Conservation (phyloP, 768 basidiomycete species). For the Tephrocybe sp. region DNA sequence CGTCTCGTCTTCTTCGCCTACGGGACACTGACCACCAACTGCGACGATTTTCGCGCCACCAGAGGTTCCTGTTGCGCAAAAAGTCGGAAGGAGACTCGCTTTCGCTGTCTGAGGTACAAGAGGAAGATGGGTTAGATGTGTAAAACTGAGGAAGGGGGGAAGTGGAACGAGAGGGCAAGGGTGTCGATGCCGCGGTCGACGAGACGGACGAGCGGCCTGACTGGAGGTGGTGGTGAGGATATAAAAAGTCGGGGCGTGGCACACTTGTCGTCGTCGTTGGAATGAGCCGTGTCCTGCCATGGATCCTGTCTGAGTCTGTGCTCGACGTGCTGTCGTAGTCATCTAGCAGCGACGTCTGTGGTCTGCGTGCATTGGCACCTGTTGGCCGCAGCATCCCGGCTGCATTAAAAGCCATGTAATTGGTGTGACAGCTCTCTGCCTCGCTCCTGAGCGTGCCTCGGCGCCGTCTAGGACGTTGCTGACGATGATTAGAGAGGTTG, state of each 20-base stretch:
- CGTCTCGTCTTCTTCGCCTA: constrained; percentile 51
- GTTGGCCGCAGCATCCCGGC: constrained; percentile 21
- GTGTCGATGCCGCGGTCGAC: constrained; percentile 45
- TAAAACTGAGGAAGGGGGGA: constrained; percentile 61
- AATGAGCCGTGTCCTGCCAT: constrained; percentile 10
- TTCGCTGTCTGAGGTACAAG: constrained; percentile 61
- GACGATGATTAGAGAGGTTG: constrained; percentile 10
- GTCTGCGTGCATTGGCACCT: constrained; percentile 20
- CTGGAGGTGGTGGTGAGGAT: constrained; percentile 31
- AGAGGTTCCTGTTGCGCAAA: constrained; percentile 33
- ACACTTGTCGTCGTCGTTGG: constrained; percentile 19
- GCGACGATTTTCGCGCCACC: constrained; percentile 44
- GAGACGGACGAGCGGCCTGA: constrained; percentile 38
- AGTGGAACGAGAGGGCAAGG: constrained; percentile 58
- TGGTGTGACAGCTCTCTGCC: constrained; percentile 4
- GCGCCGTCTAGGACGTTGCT: constrained; percentile 14
- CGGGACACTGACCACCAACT: constrained; percentile 58
- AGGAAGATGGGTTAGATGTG: constrained; percentile 45
- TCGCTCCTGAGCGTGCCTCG: constrained; percentile 12
- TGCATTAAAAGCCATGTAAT: constrained; percentile 21
- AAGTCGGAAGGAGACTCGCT: constrained; percentile 55
- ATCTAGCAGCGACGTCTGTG: constrained; percentile 22
- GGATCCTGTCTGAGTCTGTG: constrained; percentile 40
- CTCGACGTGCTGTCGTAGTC: constrained; percentile 45
- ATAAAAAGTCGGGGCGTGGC: constrained; percentile 28